Base-by-base conservation (phyloP, 305 asterid species). In the Fraxinus dipetala region DNA sequence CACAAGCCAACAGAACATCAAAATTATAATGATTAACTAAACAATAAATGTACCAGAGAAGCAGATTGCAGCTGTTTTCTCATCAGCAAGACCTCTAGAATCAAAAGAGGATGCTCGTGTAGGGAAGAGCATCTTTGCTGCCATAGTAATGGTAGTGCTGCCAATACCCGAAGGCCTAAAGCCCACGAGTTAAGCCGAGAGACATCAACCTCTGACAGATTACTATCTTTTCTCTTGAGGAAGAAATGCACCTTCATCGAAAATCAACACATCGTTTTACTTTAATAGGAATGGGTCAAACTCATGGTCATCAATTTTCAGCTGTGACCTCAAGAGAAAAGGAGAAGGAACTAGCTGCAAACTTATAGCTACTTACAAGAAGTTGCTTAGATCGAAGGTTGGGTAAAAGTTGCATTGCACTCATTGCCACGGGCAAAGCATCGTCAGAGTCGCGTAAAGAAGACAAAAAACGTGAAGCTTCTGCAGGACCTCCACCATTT, bases 321-420 rank as follows among this genome's bases (percentile, higher is more conserved):
- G 83, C 18, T 82, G 31, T 83, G 63, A 81, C 78, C 80, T 78
- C 54, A 3, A 63, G 78, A 82, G 78, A 76, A 81, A 26, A 86
- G 11, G 40, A 40, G 73, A 79, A 85, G 59, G 67, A 82, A 84
- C 76, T 77, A 45, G 75, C 14, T 24, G 38, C 8, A 16, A 70
- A 70, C 75, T 70, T 70, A 5, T 79, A 79, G 79, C 76, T 76
- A 90, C 95, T 77, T 92, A 96, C 99, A 83, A 96, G 98, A 85
- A 96, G 97, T 93, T 96, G 99, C 86, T 96, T 96, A 85, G 99
- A 93, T 82, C 97, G 91, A 82, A 96, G 97, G 81, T 92, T 90
- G 83, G 99, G 99, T 88, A 96, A 87, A 85, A 93, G 98, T 90
- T 96, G 98, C 99, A 96, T 96, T 83, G 99, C 98, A 86, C 98